Evolutionary conservation across 2,329 filamentous ascomycete species (phyloP).

Genomic region (Fusarium armeniacum): DNA sequence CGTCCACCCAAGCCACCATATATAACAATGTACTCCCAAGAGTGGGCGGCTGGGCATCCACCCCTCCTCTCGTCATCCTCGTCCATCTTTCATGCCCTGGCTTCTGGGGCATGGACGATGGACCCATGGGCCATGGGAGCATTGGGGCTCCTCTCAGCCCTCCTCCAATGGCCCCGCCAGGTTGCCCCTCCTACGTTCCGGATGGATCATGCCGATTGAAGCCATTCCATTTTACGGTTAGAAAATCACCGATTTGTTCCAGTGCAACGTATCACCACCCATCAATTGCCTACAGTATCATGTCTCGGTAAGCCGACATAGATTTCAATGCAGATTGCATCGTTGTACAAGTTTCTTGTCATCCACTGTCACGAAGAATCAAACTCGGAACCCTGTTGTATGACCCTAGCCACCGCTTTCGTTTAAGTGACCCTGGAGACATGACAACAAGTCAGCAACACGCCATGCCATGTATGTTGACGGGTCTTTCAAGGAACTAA

Average conservation of each 20-base stretch:
- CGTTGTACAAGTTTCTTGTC: slow-evolving; percentile 20
- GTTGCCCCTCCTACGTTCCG: slow-evolving; percentile 51
- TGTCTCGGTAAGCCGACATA: slow-evolving; percentile 29
- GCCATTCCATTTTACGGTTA: slow-evolving; percentile 14
- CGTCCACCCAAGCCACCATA: not conserved
- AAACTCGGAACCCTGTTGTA: slow-evolving; percentile 1
- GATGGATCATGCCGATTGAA: slow-evolving; percentile 30
- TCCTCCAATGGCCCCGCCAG: slow-evolving; percentile 42
- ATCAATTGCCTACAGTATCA: slow-evolving; percentile 11
- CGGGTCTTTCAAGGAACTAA: not conserved
- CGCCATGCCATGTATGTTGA: not conserved
- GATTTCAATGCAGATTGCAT: slow-evolving; percentile 21
- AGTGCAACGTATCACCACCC: slow-evolving; percentile 26
- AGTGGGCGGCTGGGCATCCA: slow-evolving; percentile 32
- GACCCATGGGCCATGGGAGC: too few relatives aligned
- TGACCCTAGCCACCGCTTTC: slow-evolving; percentile 8
- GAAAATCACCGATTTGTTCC: slow-evolving; percentile 42
- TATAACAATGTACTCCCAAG: slow-evolving; percentile 24
- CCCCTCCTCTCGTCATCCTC: slow-evolving; percentile 34
- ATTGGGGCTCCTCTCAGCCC: not conserved
- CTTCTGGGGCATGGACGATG: not conserved
- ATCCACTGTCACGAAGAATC: not conserved
- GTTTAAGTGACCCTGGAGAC: slow-evolving; percentile 9
- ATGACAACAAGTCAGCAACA: slow-evolving; percentile 4
- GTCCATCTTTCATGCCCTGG: not conserved